Percentiles rank a stretch among this genome's conserved stretches.
Conservation (phyloP, 352 stramenopile genomes). For the Blastocystis sp. region DNA sequence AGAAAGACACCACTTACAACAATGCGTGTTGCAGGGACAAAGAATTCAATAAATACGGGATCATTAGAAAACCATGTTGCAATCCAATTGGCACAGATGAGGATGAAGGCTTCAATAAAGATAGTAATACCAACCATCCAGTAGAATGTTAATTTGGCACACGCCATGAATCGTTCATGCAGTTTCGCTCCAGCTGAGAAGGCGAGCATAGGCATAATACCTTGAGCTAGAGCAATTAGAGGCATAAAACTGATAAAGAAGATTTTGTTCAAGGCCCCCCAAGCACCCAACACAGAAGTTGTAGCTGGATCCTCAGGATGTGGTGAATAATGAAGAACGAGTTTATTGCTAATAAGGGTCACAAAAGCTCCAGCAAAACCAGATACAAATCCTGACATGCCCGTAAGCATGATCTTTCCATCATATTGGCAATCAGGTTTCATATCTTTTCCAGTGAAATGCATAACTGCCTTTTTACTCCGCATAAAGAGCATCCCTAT, state of each 20-base stretch:
- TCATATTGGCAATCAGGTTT: conserved; percentile 3
- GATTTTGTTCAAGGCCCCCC: conserved; percentile 56
- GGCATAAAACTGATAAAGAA: conserved; percentile 62
- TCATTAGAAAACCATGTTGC: conserved; percentile 26
- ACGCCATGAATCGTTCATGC: conserved; percentile 47
- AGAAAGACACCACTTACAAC: conserved; percentile 43
- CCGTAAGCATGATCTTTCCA: neutral
- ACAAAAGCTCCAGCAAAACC: conserved; percentile 47
- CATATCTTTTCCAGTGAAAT: neutral
- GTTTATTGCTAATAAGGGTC: conserved; percentile 41
- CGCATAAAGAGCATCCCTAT: neutral
- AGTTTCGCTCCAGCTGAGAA: conserved; percentile 49
- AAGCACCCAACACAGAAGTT: conserved; percentile 26
- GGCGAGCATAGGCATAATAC: conserved; percentile 45
- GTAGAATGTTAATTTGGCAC: conserved; percentile 26
- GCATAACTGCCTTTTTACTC: conserved; percentile 20
- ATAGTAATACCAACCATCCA: conserved; percentile 50
- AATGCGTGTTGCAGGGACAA: conserved; percentile 17
- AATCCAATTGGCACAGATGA: conserved; percentile 1
- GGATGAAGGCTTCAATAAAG: conserved; percentile 17
- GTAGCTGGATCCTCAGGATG: conserved; percentile 44
- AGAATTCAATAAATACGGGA: conserved; percentile 32
- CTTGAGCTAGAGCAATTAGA: conserved; percentile 47
- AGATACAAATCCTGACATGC: conserved; percentile 33
- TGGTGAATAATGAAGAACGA: conserved; percentile 46